These are phyloP conservation scores for Fonsecaea pedrosoi DNA, from an alignment of 2,329 filamentous ascomycete genomes.

Conservation along the genomic window DNA sequence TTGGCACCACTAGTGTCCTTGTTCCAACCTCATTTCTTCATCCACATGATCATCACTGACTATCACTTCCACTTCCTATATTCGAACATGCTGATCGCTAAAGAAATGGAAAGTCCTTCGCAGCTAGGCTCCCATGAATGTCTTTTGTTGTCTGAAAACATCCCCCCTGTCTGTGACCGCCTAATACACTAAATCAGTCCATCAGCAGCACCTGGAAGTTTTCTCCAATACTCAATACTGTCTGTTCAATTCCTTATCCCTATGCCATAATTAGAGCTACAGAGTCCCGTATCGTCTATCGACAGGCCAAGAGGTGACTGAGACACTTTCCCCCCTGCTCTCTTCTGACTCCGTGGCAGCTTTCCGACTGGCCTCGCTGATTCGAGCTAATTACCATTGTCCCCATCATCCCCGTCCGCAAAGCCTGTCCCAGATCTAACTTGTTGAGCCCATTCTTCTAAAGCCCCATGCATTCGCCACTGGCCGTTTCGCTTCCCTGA, in stretches of 20 bases:
- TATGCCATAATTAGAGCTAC: constrained; percentile 14
- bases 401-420: not conserved
- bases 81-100: constrained; percentile 8
- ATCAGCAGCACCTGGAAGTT: not conserved
- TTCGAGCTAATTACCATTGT: constrained; percentile 1
- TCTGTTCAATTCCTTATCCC: not conserved
- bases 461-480: constrained; percentile 7
- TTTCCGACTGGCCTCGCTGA: constrained; percentile 7
- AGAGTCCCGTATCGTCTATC: not conserved
- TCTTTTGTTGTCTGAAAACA: not conserved
- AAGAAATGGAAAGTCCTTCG: not conserved
- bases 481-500: not conserved
- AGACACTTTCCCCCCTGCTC: constrained; percentile 9
- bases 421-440: not conserved
- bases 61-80: constrained; percentile 9
- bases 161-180: not conserved
- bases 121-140: not conserved
- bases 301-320: constrained; percentile 4
- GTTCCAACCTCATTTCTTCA: constrained; percentile 32
- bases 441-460: not conserved
- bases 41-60: not conserved
- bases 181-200: not conserved
- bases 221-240: not conserved
- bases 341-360: constrained; percentile 2
- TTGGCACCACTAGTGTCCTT: constrained; percentile 21